Evolutionary conservation across 2,329 filamentous ascomycete species (phyloP), one percentile per base, ranked within the genome.

Genomic region (Diaporthe sp.): DNA sequence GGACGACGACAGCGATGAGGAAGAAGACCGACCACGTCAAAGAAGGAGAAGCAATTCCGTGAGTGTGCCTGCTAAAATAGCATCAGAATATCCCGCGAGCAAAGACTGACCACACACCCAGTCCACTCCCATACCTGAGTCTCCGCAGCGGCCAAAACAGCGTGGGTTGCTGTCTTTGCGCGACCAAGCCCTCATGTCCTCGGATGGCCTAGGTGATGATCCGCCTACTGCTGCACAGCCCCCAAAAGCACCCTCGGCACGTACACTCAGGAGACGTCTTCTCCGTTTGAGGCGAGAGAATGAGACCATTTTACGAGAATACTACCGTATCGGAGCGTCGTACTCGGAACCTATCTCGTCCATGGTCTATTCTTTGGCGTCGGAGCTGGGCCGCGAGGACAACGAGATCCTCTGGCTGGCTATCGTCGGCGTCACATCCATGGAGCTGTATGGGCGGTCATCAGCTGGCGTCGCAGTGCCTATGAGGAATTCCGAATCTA

Each of bases 261-360:
- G 92, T 77, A 89, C 91, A 10, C 87, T 98, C 72, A 90, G 95
- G 77, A 91, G 92, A 78, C 92, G 93, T 62, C 88, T 98, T 5
- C 84, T 97, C 51, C 92, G 92, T 75, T 87, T 98, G 79, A 92
- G 94, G 73, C 88, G 91, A 76, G 93, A 96, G 79, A 93, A 98
- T 78, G 94, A 98, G 83, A 84, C 86, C 0, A 88, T 96, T 0
- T 87, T 98, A 51, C 91, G 94, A 68, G 89, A 91, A 77, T 98
- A 99, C 85, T 98, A 98, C 85, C 90, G 92, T 39, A 89, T 95
- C 42, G 97, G 97, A 55, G 93, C 94, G 3, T 98, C 95, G 2
- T 98, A 98, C 82, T 96, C 96, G 0, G 97, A 99, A 82, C 97
- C 97, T 0, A 94, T 98, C 73, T 97, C 96, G 0, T 98, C 96